Evolutionary conservation across 352 stramenopile genomes (phyloP), one percentile per base, ranked within the genome.

Genomic region (Phytophthora litchii): DNA sequence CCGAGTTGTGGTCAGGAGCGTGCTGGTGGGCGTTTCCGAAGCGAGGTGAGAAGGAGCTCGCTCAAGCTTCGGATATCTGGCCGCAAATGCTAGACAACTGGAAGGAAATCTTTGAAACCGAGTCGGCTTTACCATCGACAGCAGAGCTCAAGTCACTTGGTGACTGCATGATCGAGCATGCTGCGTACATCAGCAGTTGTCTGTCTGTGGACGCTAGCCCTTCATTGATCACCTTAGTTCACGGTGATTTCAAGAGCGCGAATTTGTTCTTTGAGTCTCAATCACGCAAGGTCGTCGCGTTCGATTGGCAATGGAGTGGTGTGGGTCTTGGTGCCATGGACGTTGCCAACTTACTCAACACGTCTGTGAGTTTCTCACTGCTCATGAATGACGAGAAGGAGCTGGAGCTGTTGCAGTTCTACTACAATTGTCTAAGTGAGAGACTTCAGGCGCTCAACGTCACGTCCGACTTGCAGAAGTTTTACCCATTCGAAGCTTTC

Each of bases 281-380:
- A 23, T 68, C 74, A 8, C 64, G 72, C 4, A 47, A 75, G 13
- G 79, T 81, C 12, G 71, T 85, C 49, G 81, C 79, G 4, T 91
- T 91, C 38, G 81, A 91, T 59, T 91, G 81, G 81, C 79, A 91
- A 49, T 91, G 81, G 81, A 74, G 59, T 12, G 81, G 81, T 3
- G 45, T 87, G 17, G 81, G 73, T n/a, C 65, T 89, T 7, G 81
- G 79, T 3, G 81, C 61, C 11, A 58, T 86, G 41, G 81, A 91
- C 54, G 79, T 91, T 19, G 78, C 81, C 21, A 87, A 89, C 44
- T 37, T 91, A 17, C 63, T 91, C 42, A 87, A 81, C 61, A 91
- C 81, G 9, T 91, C 79, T 0, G 77, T 86, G 32, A 65, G 43
- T 25, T 78, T 87, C n/a, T 72, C 74, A n/a, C 69, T 75, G 6